Evolutionary conservation across 2,329 filamentous ascomycete species (phyloP).

Genomic region (Ophiobolus disseminans): DNA sequence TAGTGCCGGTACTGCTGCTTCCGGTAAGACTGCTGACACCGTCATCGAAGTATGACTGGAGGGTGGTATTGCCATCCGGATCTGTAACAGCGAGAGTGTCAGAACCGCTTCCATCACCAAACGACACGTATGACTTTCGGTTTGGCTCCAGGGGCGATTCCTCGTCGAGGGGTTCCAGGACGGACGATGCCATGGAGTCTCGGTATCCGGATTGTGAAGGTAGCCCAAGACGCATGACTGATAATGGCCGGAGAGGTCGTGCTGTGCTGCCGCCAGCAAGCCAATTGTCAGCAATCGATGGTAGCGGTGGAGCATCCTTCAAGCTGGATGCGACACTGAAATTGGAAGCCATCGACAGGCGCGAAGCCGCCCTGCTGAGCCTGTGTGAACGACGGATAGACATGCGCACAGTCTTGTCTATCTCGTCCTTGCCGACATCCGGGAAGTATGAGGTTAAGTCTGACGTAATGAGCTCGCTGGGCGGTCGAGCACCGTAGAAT

Average conservation of each 20-base stretch:
- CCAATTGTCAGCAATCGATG: conserved; percentile 95
- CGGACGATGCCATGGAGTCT: conserved; percentile 87
- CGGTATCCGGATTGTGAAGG: conserved; percentile 71
- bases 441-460: conserved; percentile 98
- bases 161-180: conserved; percentile 88
- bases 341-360: conserved; percentile 91
- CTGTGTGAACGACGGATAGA: conserved; percentile 90
- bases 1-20: conserved; percentile 65
- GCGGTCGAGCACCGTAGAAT: conserved; percentile 90
- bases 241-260: conserved; percentile 64
- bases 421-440: conserved; percentile 90
- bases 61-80: conserved; percentile 71
- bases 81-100: conserved; percentile 79
- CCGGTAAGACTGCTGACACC: conserved; percentile 75
- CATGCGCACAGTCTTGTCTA: conserved; percentile 92
- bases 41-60: conserved; percentile 86
- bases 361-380: conserved; percentile 89
- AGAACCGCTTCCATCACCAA: conserved; percentile 71
- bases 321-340: conserved; percentile 91
- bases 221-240: conserved; percentile 65
- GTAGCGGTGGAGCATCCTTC: conserved; percentile 91
- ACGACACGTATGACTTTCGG: conserved; percentile 94
- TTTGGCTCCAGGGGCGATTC: conserved; percentile 87
- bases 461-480: conserved; percentile 95
- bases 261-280: conserved; percentile 63